Evolutionary conservation across 1,284 basidiomycete species (phyloP), one percentile per base, ranked within the genome.

Genomic region (Acaromyces ingoldii): DNA sequence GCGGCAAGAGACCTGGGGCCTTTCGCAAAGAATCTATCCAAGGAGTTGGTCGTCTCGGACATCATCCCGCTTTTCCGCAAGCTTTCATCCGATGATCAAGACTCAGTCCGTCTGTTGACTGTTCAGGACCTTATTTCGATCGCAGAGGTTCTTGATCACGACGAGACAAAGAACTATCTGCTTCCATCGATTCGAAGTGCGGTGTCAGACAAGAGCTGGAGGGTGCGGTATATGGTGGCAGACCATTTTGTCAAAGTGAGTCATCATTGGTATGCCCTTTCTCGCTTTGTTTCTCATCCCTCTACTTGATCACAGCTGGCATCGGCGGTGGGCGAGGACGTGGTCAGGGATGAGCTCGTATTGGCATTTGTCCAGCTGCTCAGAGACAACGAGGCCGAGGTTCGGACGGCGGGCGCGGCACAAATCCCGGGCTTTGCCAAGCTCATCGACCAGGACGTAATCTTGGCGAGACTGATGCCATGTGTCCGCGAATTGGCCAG

Each of bases 301-400:
- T 13, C 19, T 22, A 10, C 47, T 11, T 19, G 19, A 15, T 13
- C n/a, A 21, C 43, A 63, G 61, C 55, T 99, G 33, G 91, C 95
- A 1, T 87, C 92, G 72, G 86, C 89, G 13, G 89, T 96, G 28
- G 92, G 92, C 11, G 80, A 83, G 62, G 90, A 92, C 45, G 84
- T 98, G 52, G 89, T 97, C 44, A 83, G 90, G 60, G 93, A 97
- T 65, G 95, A 99, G 75, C 80, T 98, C 53, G 90, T 95, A 57
- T 84, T 84, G 42, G 91, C 95, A 58, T 98, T 89, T 75, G 91
- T 97, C 3, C 86, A 89, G 55, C 81, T 99, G 42, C 80, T 99
- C 70, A 97, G 96, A 78, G 95, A 99, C 75, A 95, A 96, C 71
- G 95, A 99, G 79, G 95, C 95, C 21, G 95, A 99, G 79, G 95